Base-by-base conservation (phyloP, 208 protist species). In the Wallacemonas collosoma region DNA sequence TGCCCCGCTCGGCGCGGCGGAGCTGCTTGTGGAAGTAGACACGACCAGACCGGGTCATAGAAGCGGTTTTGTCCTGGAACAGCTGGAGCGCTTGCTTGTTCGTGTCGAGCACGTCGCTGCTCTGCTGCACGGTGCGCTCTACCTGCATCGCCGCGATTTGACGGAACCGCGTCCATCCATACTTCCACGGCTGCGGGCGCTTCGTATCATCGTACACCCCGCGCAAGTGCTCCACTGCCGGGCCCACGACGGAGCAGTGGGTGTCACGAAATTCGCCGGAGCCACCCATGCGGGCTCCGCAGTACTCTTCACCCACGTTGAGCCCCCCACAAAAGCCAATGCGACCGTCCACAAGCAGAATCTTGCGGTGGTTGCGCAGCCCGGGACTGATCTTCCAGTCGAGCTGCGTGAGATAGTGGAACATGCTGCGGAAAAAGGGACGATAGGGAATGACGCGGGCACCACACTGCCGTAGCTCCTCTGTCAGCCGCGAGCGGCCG, bases 221-320 rank as follows among this genome's bases (percentile, higher is more conserved):
- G 8, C 78, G 76, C 38, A 98, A 74, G 63, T 98, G 90, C 36
- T 58, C 68, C 35, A 95, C 85, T 1, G 82, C 85, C 0, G 92
- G 93, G 15, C 95, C 95, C 1, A 78, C 65, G 0, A 98, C 82
- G 3, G 77, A 62, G 73, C 91, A 93, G 51, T 97, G 91, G 14
- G 87, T 95, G 75, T 98, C 95, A 39, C 93, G 85, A 68, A 97
- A 97, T 53, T 82, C 77, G 6, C 90, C 90, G 51, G 68, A 91
- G 26, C 92, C 93, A 8, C 91, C 92, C 2, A 74, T 71, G 9
- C 50, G 73, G 45, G 50, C 75, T 2, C 93, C 89, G 74, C 90
- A 95, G 81, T 98, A 98, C 62, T 97, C 90, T 76, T 98, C 93
- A 44, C 91, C 95, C 45, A 98, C 83, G 75, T 98, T 98, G 9